Base-by-base conservation (phyloP, 352 stramenopile genomes). In the Phytophthora rubi region DNA sequence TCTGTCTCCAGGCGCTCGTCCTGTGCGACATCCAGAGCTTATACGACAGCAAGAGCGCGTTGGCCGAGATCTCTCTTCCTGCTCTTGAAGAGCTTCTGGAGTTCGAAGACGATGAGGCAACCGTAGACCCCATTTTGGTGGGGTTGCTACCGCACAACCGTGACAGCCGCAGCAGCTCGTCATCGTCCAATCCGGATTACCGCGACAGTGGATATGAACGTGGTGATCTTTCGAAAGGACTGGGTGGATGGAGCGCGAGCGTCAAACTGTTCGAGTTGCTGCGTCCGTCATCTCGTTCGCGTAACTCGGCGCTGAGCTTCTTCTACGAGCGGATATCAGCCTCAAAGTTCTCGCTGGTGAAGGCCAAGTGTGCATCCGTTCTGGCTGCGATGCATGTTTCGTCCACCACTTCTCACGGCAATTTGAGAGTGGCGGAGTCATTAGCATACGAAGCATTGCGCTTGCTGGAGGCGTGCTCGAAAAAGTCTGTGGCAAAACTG, bases 11-110 rank as follows among this genome's bases (percentile, higher is more conserved):
- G 48, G 89, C 85, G 6, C 68, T 94, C 7, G 71, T 91, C 32
- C 39, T 96, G 23, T 95, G 89, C 62, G 89, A 96, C 59, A 80
- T 96, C 44, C 87, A 96, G 61, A 85, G 76, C 30, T 68, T 95
- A 26, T 93, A 89, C 37, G 82, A 91, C 45, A 92, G 87, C 62
- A 82, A 84, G n/a, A 96, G 89, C 55, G 83, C 83, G 0, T 61
- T 96, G 4, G 72, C 77, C 0, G 87, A 94, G 60, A 77, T 79
- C 18, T 77, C 80, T 6, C 81, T 96, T 10, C 86, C 88, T 9
- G 81, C 85, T 7, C 63, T 95, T 16, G 77, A 83, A 6, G 85
- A 94, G 61, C 65, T 93, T 16, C 79, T 94, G 2, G 87, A 94
- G 57, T 91, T 93, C 60, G 87, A 93, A 59, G 84, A 93, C 7